Percentiles rank a stretch among this genome's conserved stretches.
Evolutionary conservation across 2,329 filamentous ascomycete species (phyloP).

Genomic region (Cladosporium sphaerospermum): DNA sequence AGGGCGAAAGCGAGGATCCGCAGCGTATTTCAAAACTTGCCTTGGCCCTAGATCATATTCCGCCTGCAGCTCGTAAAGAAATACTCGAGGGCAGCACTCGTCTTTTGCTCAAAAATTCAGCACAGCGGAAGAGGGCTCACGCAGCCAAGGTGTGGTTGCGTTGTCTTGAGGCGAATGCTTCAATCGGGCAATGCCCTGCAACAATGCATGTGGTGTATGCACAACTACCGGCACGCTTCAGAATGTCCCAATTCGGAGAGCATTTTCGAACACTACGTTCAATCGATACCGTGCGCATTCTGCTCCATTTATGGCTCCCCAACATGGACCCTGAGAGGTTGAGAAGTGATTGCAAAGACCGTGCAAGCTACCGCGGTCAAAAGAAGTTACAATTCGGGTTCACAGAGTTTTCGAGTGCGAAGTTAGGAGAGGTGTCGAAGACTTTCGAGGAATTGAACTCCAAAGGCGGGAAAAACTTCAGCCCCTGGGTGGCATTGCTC

Average conservation of each 20-base stretch:
- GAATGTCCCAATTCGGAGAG: constrained; percentile 6
- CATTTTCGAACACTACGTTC: constrained; percentile 14
- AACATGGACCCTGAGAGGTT: neutral
- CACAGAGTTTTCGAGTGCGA: no score
- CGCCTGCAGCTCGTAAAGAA: neutral
- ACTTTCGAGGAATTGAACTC: no score
- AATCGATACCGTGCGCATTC: constrained; percentile 11
- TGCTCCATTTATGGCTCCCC: constrained; percentile 20
- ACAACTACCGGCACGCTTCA: neutral
- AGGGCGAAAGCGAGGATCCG: neutral
- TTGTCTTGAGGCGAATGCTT: neutral
- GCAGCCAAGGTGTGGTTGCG: neutral
- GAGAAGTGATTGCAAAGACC: no score
- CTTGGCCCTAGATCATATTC: neutral
- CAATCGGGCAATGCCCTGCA: neutral
- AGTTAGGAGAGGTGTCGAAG: no score
- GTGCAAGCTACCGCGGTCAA: no score
- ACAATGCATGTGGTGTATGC: constrained; percentile 4
- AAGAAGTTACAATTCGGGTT: no score
- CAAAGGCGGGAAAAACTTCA: no score
- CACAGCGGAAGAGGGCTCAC: no score
- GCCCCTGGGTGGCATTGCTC: no score
- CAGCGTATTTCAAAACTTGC: neutral
- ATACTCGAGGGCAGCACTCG: neutral
- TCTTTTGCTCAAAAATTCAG: no score